These are phyloP conservation scores for Persicaria tinctoria DNA, from an alignment of 148 eudicot species.

Conservation along the genomic window DNA sequence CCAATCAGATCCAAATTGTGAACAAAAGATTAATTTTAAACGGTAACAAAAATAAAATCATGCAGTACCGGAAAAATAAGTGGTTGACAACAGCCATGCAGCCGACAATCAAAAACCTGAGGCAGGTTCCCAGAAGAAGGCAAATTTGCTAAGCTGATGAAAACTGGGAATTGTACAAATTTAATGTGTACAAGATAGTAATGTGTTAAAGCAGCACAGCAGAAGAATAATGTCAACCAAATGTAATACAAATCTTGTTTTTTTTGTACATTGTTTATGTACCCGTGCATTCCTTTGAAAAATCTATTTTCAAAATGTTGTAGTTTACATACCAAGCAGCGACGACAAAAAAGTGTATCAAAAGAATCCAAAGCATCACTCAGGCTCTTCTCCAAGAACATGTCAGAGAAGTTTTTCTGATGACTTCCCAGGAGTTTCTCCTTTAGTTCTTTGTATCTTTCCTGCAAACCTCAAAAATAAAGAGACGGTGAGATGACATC, in stretches of 20 bases:
- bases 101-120: conserved; percentile 89
- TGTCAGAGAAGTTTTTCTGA: conserved; percentile 21
- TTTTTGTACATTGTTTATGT: neutral
- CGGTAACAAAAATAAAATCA: conserved; percentile 4
- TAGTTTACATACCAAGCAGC: conserved; percentile 68
- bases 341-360: conserved; percentile 90
- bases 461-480: conserved; percentile 39
- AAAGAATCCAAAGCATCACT: conserved; percentile 74
- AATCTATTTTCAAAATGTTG: neutral
- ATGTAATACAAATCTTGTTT: neutral
- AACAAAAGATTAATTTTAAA: conserved; percentile 7
- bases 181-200: neutral
- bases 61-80: conserved; percentile 43
- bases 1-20: conserved; percentile 10
- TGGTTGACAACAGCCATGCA: conserved; percentile 81
- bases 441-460: conserved; percentile 52
- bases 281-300: neutral
- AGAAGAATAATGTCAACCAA: neutral
- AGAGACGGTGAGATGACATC: conserved; percentile 1
- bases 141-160: neutral
- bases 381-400: conserved; percentile 55
- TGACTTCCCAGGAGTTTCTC: conserved; percentile 28
- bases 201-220: neutral
- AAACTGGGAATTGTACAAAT: neutral
- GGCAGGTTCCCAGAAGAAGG: conserved; percentile 4